Percentiles rank a stretch among this genome's conserved stretches.
Evolutionary conservation across 2,329 filamentous ascomycete genomes (phyloP).

Genomic region (Fusarium dimerum): DNA sequence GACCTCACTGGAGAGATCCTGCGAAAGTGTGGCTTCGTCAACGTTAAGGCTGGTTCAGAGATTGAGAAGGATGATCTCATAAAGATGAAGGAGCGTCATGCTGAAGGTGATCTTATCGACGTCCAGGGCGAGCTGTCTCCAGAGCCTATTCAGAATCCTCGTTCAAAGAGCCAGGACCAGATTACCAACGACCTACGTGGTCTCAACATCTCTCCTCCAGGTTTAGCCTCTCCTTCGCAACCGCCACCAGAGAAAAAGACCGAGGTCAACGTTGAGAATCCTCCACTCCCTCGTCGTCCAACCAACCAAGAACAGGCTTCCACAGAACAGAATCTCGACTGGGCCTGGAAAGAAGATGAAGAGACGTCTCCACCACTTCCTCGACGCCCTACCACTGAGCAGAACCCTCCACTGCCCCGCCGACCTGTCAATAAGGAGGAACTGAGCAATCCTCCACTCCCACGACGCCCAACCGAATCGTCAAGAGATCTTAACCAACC

Average conservation of each 20-base stretch:
- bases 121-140: constrained; percentile 22
- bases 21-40: constrained; percentile 51
- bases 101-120: constrained; percentile 34
- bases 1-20: constrained; percentile 53
- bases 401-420: constrained; percentile 13
- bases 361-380: constrained; percentile 12
- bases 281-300: constrained; percentile 16
- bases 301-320: not conserved
- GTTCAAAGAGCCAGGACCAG: constrained; percentile 12
- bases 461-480: constrained; percentile 17
- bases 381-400: constrained; percentile 12
- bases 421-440: constrained; percentile 14
- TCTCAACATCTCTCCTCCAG: constrained; percentile 32
- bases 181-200: constrained; percentile 29
- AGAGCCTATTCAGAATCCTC: constrained; percentile 12
- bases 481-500: constrained; percentile 4
- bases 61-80: constrained; percentile 57
- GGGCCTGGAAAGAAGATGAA: not conserved
- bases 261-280: constrained; percentile 8
- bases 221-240: constrained; percentile 20
- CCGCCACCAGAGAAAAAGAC: constrained; percentile 10
- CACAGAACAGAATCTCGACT: constrained; percentile 4
- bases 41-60: constrained; percentile 44
- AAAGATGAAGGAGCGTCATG: constrained; percentile 42
- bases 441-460: constrained; percentile 14